Conservation (phyloP, 306 rosid species). For the Argentina anserina region DNA sequence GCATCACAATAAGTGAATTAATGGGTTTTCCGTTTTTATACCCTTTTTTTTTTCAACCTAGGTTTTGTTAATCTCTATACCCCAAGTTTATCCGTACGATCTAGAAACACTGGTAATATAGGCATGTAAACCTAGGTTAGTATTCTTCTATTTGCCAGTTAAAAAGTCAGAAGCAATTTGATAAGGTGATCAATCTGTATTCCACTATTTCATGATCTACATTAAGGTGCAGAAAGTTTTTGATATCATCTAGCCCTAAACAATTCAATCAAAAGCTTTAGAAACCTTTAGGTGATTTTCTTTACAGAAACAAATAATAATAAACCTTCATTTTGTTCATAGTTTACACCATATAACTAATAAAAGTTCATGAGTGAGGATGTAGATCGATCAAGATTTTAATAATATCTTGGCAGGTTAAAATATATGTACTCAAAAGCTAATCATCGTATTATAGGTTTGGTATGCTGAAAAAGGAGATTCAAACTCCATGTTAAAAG, state of each 20-base stretch:
- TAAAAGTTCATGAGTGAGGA: not conserved
- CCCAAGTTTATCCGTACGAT: not conserved
- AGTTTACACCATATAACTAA: not conserved
- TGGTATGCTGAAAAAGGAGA: not conserved
- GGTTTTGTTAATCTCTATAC: not conserved
- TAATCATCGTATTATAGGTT: not conserved
- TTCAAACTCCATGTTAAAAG: slow-evolving; percentile 4
- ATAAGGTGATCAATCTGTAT: not conserved
- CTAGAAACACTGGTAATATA: not conserved
- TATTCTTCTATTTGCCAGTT: not conserved
- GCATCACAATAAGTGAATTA: not conserved
- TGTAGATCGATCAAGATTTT: not conserved
- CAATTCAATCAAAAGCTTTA: not conserved
- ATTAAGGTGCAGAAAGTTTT: not conserved
- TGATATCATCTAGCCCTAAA: not conserved
- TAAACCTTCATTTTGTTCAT: not conserved
- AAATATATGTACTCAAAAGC: not conserved
- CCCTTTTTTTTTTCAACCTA: not conserved
- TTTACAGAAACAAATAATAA: not conserved
- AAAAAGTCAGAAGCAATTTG: slow-evolving; percentile 7
- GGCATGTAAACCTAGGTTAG: not conserved
- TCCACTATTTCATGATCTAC: not conserved
- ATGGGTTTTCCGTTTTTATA: too few relatives aligned
- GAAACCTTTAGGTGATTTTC: not conserved
- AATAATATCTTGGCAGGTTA: not conserved